A percentile compares a stretch with the other conserved stretches of the same genome.
Conservation (phyloP, 345 rosid genomes). For the Diplotaxis tenuifolia region DNA sequence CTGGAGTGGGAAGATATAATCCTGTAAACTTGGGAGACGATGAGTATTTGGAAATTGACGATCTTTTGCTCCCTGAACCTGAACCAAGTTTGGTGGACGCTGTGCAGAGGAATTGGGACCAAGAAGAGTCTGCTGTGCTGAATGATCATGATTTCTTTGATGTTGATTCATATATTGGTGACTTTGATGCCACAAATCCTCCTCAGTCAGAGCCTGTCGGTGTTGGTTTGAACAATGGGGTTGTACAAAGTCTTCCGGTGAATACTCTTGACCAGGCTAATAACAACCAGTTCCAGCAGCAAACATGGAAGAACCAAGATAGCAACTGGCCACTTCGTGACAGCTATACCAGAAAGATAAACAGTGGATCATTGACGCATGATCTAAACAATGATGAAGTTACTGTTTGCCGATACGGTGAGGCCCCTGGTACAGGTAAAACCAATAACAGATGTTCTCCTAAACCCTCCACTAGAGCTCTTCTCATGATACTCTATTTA, state of each 20-base stretch:
- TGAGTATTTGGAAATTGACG: slow-evolving; percentile 72
- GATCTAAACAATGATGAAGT: slow-evolving; percentile 36
- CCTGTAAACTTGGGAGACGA: slow-evolving; percentile 39
- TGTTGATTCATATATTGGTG: slow-evolving; percentile 15
- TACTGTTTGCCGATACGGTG: not conserved
- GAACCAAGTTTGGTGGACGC: slow-evolving; percentile 32
- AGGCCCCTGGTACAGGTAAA: slow-evolving; percentile 21
- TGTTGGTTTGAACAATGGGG: slow-evolving; percentile 34
- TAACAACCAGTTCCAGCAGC: slow-evolving; percentile 36
- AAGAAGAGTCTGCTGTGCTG: slow-evolving; percentile 44
- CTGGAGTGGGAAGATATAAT: slow-evolving; percentile 26
- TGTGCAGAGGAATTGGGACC: slow-evolving; percentile 27
- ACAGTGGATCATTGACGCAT: slow-evolving; percentile 41
- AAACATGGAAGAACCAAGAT: slow-evolving; percentile 27
- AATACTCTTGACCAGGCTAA: slow-evolving; percentile 15
- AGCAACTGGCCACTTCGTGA: slow-evolving; percentile 38
- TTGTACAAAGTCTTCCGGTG: slow-evolving; percentile 7
- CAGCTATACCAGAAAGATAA: slow-evolving; percentile 28
- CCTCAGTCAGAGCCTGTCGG: slow-evolving; percentile 1
- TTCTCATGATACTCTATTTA: not conserved
- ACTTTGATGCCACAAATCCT: slow-evolving; percentile 4
- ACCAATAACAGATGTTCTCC: not conserved
- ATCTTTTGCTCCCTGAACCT: slow-evolving; percentile 46
- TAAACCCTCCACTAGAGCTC: not conserved
- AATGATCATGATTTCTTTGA: slow-evolving; percentile 45